Percentiles rank a stretch among this genome's conserved stretches.
Evolutionary conservation across 169 alveolate genomes (phyloP).

Genomic region (Eimeria necatrix): DNA sequence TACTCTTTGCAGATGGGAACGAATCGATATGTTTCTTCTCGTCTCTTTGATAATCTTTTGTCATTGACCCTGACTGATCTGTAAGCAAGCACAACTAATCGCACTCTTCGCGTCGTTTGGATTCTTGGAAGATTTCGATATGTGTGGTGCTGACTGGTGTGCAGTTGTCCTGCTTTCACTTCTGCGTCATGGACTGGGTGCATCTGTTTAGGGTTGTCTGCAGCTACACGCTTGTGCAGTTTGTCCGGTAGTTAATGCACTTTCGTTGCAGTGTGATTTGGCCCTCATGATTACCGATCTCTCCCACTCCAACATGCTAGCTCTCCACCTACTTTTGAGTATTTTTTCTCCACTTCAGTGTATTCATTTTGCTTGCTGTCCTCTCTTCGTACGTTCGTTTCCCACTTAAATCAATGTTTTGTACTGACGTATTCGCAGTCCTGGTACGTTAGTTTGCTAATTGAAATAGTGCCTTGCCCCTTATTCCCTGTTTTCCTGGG

Average conservation of each 20-base stretch:
- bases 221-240: neutral
- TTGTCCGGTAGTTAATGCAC: neutral
- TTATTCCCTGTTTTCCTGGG: neutral
- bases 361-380: neutral
- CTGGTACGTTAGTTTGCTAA: too few species aligned
- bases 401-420: neutral
- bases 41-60: neutral
- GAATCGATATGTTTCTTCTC: neutral
- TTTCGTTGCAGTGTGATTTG: too few species aligned
- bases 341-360: neutral
- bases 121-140: too few species aligned
- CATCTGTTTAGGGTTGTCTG: neutral
- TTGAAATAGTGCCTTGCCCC: too few species aligned
- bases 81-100: neutral
- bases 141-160: neutral
- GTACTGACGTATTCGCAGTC: neutral
- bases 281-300: too few species aligned
- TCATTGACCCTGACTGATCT: conserved; percentile 15
- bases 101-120: neutral
- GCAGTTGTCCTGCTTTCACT: neutral
- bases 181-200: neutral
- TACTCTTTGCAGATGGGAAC: conserved; percentile 6
- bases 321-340: neutral
- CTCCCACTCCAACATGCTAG: too few species aligned
- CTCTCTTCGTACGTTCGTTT: neutral